Conservation (phyloP, 306 rosid species). For the Corylus heterophylla region DNA sequence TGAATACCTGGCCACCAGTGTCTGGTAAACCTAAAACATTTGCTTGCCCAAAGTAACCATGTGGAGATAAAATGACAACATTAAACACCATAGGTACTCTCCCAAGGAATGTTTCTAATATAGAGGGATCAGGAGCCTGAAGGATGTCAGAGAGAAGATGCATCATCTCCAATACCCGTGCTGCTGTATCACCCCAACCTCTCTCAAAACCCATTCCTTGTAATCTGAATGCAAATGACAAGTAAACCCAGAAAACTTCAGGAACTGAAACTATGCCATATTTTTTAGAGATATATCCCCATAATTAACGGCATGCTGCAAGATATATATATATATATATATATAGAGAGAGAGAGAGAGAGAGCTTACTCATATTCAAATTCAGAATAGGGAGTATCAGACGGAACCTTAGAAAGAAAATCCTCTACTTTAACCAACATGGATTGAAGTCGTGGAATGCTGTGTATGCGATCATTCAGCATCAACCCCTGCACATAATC, state of each 20-base stretch:
- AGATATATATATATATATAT: neutral
- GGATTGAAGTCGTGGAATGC: constrained; percentile 67
- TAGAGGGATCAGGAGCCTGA: constrained; percentile 95
- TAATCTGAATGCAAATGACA: constrained; percentile 46
- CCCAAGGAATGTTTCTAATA: constrained; percentile 83
- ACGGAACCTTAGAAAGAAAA: constrained; percentile 57
- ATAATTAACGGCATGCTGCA: constrained; percentile 15
- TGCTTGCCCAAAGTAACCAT: constrained; percentile 94
- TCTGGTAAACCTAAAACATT: constrained; percentile 95
- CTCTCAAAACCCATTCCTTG: constrained; percentile 92
- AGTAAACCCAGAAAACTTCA: constrained; percentile 9
- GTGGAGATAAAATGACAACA: constrained; percentile 89
- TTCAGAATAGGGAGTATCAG: constrained; percentile 56
- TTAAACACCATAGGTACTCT: constrained; percentile 91
- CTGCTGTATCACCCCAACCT: constrained; percentile 93
- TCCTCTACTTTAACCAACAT: constrained; percentile 82
- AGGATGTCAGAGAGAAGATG: constrained; percentile 82
- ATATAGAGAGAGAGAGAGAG: neutral
- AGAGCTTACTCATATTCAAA: constrained; percentile 74
- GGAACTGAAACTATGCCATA: neutral
- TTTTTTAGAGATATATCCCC: constrained; percentile 3
- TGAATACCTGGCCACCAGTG: constrained; percentile 95
- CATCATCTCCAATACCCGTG: constrained; percentile 65
- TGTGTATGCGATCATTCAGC: constrained; percentile 72
- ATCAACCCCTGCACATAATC: constrained; percentile 64